phyloP scores from a whole-genome alignment of 2,329 filamentous ascomycete genomes.

The Emergomyces orientalis region DNA sequence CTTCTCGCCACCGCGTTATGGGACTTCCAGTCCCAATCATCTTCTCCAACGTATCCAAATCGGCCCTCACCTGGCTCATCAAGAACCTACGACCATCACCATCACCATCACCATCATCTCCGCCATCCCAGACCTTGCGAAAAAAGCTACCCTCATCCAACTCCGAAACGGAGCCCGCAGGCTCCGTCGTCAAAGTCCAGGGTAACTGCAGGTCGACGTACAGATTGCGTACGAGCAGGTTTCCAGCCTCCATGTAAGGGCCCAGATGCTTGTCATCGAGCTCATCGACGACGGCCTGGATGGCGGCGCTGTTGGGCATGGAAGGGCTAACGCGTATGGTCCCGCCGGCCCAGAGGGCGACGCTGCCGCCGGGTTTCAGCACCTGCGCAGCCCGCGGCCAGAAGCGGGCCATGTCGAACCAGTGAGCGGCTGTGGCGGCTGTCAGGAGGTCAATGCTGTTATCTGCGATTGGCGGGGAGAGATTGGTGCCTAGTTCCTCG shows the following conservation, averaged over 20 bases:
- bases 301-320: constrained; percentile 33
- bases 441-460: constrained; percentile 43
- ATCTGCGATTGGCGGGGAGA: constrained; percentile 22
- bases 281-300: constrained; percentile 36
- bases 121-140: constrained; percentile 35
- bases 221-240: constrained; percentile 30
- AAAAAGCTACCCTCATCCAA: constrained; percentile 37
- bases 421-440: constrained; percentile 46
- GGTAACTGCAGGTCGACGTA: constrained; percentile 42
- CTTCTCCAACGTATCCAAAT: constrained; percentile 21
- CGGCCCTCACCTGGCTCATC: constrained; percentile 16
- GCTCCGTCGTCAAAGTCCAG: constrained; percentile 35
- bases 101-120: constrained; percentile 17
- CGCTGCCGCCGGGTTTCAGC: constrained; percentile 46
- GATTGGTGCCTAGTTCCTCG: constrained; percentile 35
- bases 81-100: constrained; percentile 25
- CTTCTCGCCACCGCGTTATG: constrained; percentile 35
- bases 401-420: constrained; percentile 48
- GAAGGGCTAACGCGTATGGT: constrained; percentile 21
- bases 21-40: constrained; percentile 29
- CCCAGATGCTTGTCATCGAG: constrained; percentile 31
- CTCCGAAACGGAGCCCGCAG: constrained; percentile 17
- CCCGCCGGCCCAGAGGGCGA: constrained; percentile 43
- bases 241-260: constrained; percentile 37
- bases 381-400: constrained; percentile 40